Percentiles rank a stretch among this genome's conserved stretches.
Conservation (phyloP, 164 flowering plant genomes). For the Malania oleifera region DNA sequence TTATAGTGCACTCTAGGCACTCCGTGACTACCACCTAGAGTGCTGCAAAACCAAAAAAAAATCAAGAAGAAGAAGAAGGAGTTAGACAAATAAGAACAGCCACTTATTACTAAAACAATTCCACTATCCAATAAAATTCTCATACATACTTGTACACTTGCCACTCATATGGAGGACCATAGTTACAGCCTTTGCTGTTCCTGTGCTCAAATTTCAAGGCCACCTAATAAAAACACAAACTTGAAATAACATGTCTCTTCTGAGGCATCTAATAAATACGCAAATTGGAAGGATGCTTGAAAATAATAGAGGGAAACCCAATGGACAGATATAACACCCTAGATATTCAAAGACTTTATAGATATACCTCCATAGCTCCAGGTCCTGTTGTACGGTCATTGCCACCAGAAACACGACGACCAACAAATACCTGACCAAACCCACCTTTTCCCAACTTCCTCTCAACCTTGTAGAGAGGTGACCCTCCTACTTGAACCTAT, state of each 20-base stretch:
- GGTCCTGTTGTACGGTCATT: conserved; percentile 59
- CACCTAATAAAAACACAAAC: conserved; percentile 39
- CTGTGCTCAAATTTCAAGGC: conserved; percentile 88
- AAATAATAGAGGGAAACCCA: too few species aligned
- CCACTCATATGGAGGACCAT: conserved; percentile 96
- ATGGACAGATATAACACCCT: too few species aligned
- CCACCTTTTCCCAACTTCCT: conserved; percentile 97
- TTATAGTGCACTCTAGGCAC: conserved; percentile 84
- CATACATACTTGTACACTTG: conserved; percentile 79
- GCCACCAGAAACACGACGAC: conserved; percentile 77
- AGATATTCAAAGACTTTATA: not conserved
- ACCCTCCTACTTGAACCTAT: conserved; percentile 91
- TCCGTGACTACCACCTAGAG: conserved; percentile 85
- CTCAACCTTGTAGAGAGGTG: conserved; percentile 76
- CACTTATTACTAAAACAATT: not conserved
- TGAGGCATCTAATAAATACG: too few species aligned
- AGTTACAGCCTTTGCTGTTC: conserved; percentile 88
- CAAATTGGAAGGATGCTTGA: too few species aligned
- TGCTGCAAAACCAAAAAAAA: conserved; percentile 30
- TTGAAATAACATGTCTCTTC: not conserved
- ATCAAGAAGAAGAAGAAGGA: not conserved
- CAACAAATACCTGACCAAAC: conserved; percentile 97
- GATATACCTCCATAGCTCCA: conserved; percentile 59
- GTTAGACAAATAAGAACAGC: not conserved
- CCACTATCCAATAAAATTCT: conserved; percentile 12